Percentiles rank a stretch among this genome's conserved stretches.
Conservation (phyloP, 1,139 yeast species). For the Blastobotrys capitulatus region DNA sequence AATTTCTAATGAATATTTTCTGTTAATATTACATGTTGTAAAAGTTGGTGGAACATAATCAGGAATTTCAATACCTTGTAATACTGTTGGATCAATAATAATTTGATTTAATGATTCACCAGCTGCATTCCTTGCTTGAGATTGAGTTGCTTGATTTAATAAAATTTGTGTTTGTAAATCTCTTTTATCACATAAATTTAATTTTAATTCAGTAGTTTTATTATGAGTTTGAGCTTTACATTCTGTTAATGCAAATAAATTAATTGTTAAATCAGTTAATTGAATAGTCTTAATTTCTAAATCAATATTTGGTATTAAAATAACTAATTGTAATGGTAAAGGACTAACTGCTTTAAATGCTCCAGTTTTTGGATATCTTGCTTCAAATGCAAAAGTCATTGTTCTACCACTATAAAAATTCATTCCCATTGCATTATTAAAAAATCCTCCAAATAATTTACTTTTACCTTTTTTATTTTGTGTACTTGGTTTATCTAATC, state of each 20-base stretch:
- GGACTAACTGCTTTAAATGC: constrained; percentile 20
- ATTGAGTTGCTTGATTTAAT: constrained; percentile 14
- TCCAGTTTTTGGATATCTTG: constrained; percentile 23
- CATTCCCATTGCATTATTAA: constrained; percentile 16
- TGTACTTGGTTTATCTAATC: constrained; percentile 9
- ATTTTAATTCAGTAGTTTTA: constrained; percentile 17
- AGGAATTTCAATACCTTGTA: constrained; percentile 43
- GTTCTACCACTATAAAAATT: constrained; percentile 12
- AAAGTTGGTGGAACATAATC: constrained; percentile 50
- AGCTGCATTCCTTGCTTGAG: constrained; percentile 12
- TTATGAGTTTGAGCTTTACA: constrained; percentile 26
- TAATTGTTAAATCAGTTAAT: constrained; percentile 22
- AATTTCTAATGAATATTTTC: constrained; percentile 44
- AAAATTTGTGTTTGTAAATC: constrained; percentile 14
- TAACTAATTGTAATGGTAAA: constrained; percentile 25
- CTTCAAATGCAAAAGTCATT: constrained; percentile 24
- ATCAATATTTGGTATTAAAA: constrained; percentile 12
- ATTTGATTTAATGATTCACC: constrained; percentile 20
- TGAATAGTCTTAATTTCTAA: constrained; percentile 14
- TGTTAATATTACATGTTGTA: constrained; percentile 50
- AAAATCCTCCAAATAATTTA: constrained; percentile 6
- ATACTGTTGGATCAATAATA: constrained; percentile 17
- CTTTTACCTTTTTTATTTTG: constrained; percentile 3
- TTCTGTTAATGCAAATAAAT: constrained; percentile 26
- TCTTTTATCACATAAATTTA: constrained; percentile 17